Conservation (phyloP, 768 basidiomycete species). For the Serendipita sp. region DNA sequence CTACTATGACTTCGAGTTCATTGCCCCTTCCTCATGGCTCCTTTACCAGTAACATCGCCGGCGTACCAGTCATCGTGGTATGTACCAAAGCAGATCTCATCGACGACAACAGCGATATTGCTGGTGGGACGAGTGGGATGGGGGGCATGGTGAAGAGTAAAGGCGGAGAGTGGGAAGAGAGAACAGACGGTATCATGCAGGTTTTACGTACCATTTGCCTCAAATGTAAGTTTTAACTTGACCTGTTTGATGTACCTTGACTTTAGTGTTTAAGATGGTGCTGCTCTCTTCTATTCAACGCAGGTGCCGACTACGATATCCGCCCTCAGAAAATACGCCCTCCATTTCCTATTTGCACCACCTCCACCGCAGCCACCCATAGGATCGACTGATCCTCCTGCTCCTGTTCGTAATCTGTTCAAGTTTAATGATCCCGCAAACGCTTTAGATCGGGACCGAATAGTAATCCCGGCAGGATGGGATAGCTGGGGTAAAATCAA, state of each 20-base stretch:
- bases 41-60: conserved; percentile 72
- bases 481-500: conserved; percentile 95
- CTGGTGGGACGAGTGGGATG: conserved; percentile 66
- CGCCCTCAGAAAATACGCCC: conserved; percentile 63
- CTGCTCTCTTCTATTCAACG: conserved; percentile 82
- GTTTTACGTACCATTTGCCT: conserved; percentile 83
- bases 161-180: conserved; percentile 87
- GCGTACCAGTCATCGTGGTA: conserved; percentile 74
- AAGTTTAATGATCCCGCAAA: conserved; percentile 81
- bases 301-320: conserved; percentile 59
- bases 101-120: conserved; percentile 61
- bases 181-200: conserved; percentile 90
- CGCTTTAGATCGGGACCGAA: conserved; percentile 79
- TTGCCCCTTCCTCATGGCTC: conserved; percentile 76
- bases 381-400: conserved; percentile 23
- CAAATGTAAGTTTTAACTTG: conserved; percentile 77
- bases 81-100: conserved; percentile 92
- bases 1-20: conserved; percentile 49
- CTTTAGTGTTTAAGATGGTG: conserved; percentile 49
- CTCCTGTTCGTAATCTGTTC: conserved; percentile 61
- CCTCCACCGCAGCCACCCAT: conserved; percentile 37
- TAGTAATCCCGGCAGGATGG: conserved; percentile 92
- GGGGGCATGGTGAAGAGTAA: conserved; percentile 86
- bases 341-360: conserved; percentile 66
- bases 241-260: not conserved